These are phyloP conservation scores for Pichia sp. DNA, from an alignment of 1,139 yeast species.

Conservation along the genomic window DNA sequence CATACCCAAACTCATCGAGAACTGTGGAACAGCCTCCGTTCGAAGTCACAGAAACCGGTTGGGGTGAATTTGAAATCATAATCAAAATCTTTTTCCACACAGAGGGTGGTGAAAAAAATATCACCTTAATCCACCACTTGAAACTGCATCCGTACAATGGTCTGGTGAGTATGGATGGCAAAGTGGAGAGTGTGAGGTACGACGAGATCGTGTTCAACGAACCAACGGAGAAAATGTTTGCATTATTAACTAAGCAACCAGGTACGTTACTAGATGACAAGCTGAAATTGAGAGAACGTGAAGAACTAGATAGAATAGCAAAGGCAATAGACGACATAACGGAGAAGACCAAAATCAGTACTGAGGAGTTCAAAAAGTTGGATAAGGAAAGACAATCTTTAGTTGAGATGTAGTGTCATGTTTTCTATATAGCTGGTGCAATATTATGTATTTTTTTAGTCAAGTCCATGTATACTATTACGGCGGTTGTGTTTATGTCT, in stretches of 20 bases:
- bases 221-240: conserved; percentile 88
- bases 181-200: conserved; percentile 66
- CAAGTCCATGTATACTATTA: background rate
- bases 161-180: conserved; percentile 26
- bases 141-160: conserved; percentile 77
- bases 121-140: conserved; percentile 81
- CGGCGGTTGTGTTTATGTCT: background rate
- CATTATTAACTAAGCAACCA: conserved; percentile 68
- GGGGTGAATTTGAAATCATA: conserved; percentile 98
- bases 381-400: conserved; percentile 36
- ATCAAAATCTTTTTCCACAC: conserved; percentile 81
- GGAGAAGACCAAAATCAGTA: conserved; percentile 50
- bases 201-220: conserved; percentile 95
- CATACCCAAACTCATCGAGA: conserved; percentile 81
- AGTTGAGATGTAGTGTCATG: conserved; percentile 11
- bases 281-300: conserved; percentile 59
- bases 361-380: conserved; percentile 47
- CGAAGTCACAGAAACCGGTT: conserved; percentile 94
- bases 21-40: conserved; percentile 87
- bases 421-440: background rate
- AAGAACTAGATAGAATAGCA: conserved; percentile 71
- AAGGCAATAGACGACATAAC: conserved; percentile 61
- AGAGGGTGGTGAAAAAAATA: conserved; percentile 83
- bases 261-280: conserved; percentile 57
- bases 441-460: background rate